Conservation (phyloP, 768 basidiomycete species). For the Podaxis rugospora region DNA sequence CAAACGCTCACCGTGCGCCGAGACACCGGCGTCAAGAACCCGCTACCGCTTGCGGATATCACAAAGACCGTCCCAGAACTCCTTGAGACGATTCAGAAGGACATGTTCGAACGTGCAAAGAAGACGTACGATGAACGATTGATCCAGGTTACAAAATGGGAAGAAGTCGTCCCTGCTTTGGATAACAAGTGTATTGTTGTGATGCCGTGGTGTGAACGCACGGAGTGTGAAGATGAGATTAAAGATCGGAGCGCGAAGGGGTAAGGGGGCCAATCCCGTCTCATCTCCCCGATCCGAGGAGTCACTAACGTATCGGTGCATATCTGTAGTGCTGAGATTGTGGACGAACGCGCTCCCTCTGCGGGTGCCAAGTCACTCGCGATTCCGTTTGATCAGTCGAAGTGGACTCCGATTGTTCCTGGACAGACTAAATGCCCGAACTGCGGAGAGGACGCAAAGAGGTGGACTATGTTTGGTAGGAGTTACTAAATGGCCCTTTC, state of each 20-base stretch:
- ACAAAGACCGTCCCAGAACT: constrained; percentile 51
- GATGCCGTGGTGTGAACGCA: constrained; percentile 95
- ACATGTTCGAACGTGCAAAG: constrained; percentile 83
- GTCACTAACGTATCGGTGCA: not conserved
- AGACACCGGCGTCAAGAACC: constrained; percentile 45
- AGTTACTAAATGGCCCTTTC: constrained; percentile 51
- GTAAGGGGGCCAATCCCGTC: constrained; percentile 39
- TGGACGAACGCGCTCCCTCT: constrained; percentile 93
- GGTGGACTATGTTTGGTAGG: constrained; percentile 96
- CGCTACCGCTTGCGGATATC: constrained; percentile 39
- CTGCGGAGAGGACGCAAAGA: constrained; percentile 85
- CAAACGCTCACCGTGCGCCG: constrained; percentile 86
- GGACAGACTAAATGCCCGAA: constrained; percentile 89
- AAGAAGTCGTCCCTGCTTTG: constrained; percentile 86
- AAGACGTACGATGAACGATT: constrained; percentile 66
- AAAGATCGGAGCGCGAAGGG: constrained; percentile 88
- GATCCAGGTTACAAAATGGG: constrained; percentile 79
- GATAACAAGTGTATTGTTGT: constrained; percentile 85
- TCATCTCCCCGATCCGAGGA: constrained; percentile 11
- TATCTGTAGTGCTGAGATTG: constrained; percentile 59
- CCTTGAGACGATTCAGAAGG: constrained; percentile 81
- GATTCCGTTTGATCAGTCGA: constrained; percentile 92
- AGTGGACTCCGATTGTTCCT: constrained; percentile 73
- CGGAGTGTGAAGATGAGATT: constrained; percentile 95
- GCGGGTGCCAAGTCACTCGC: constrained; percentile 96